Conservation (phyloP, 768 basidiomycete species). For the Paxillus ammoniavirescens region DNA sequence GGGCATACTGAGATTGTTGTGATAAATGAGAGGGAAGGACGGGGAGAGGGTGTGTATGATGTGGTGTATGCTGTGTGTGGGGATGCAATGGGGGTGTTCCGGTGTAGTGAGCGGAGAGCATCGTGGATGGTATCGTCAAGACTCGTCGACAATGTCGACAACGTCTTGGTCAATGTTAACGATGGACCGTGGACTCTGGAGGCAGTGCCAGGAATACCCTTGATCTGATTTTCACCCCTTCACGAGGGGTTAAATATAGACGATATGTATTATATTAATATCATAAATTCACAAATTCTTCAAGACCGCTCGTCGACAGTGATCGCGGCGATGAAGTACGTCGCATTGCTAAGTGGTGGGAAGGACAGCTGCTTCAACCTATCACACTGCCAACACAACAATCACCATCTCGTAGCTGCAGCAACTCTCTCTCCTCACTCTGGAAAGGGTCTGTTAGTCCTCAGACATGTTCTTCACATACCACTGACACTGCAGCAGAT, state of each 20-base stretch:
- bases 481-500: slow-evolving; percentile 50
- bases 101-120: slow-evolving; percentile 66
- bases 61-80: slow-evolving; percentile 27
- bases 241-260: slow-evolving; percentile 14
- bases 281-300: too few relatives aligned
- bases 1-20: slow-evolving; percentile 21
- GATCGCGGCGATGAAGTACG: slow-evolving; percentile 69
- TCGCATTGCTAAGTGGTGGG: slow-evolving; percentile 93
- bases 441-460: slow-evolving; percentile 67
- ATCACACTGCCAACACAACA: slow-evolving; percentile 80
- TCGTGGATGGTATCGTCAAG: slow-evolving; percentile 28
- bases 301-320: neutral
- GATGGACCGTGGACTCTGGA: neutral
- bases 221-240: slow-evolving; percentile 2
- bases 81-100: slow-evolving; percentile 17
- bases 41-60: slow-evolving; percentile 19
- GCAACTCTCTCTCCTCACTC: slow-evolving; percentile 82
- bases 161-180: slow-evolving; percentile 1
- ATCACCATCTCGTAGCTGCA: slow-evolving; percentile 84
- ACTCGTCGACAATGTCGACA: neutral
- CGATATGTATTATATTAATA: slow-evolving; percentile 14
- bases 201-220: too few relatives aligned
- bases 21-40: slow-evolving; percentile 24
- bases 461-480: slow-evolving; percentile 6
- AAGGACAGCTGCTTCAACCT: slow-evolving; percentile 98